Percentiles rank a stretch among this genome's conserved stretches.
Conservation (phyloP, 2,329 filamentous ascomycete species). For the Fusarium irregulare region DNA sequence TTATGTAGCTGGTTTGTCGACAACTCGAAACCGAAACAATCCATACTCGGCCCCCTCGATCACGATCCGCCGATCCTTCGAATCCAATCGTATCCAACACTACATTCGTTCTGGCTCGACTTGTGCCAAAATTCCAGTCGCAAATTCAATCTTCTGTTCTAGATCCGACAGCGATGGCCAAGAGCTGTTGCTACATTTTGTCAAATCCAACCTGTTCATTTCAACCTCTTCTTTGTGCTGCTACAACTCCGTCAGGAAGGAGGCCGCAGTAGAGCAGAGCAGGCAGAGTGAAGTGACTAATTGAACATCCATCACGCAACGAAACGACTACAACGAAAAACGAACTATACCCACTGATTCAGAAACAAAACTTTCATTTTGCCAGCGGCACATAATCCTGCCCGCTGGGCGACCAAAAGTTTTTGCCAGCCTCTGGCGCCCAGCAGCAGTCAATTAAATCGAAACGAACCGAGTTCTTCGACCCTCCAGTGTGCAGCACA, state of each 20-base stretch:
- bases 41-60: constrained; percentile 4
- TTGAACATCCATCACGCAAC: constrained; percentile 33
- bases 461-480: constrained; percentile 9
- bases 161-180: constrained; percentile 44
- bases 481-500: constrained; percentile 19
- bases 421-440: constrained; percentile 38
- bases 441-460: constrained; percentile 33
- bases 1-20: constrained; percentile 21
- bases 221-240: constrained; percentile 27
- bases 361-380: constrained; percentile 20
- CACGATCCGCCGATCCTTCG: constrained; percentile 20
- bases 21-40: constrained; percentile 25
- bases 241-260: constrained; percentile 29
- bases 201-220: constrained; percentile 20
- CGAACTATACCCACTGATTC: constrained; percentile 26
- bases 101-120: constrained; percentile 17
- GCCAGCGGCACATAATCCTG: constrained; percentile 5
- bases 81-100: constrained; percentile 5
- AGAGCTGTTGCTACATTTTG: constrained; percentile 36
- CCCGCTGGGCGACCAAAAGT: constrained; percentile 43
- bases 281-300: constrained; percentile 31
- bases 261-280: constrained; percentile 35
- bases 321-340: constrained; percentile 24
- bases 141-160: constrained; percentile 29
- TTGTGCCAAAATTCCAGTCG: constrained; percentile 22